Percentiles rank a stretch among this genome's conserved stretches.
Evolutionary conservation across 768 basidiomycete species (phyloP).

Genomic region (Thelephora aurantiotincta): DNA sequence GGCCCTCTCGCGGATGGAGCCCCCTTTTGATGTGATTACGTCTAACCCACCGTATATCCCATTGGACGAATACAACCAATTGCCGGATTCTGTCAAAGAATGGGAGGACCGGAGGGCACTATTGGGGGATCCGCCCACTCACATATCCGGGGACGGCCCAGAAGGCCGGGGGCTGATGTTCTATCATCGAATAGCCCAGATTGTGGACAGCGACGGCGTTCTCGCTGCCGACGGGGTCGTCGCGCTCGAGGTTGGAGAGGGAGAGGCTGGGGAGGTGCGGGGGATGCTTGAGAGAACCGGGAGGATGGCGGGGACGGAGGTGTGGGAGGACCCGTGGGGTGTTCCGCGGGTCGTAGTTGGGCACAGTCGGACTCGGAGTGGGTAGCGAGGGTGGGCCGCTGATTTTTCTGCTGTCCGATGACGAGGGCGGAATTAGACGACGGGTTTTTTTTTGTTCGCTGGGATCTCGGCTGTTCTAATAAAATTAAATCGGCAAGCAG

Average conservation of each 20-base stretch:
- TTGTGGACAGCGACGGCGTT: slow-evolving; percentile 38
- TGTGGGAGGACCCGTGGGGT: slow-evolving; percentile 77
- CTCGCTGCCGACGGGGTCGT: slow-evolving; percentile 39
- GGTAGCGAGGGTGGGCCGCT: neutral
- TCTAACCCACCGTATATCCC: slow-evolving; percentile 86
- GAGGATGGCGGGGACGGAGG: slow-evolving; percentile 33
- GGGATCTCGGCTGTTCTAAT: too few relatives aligned
- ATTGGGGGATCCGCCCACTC: slow-evolving; percentile 40
- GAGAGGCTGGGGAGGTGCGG: slow-evolving; percentile 52
- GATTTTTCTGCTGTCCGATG: too few relatives aligned
- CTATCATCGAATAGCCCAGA: slow-evolving; percentile 56
- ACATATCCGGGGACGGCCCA: slow-evolving; percentile 20
- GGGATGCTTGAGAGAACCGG: slow-evolving; percentile 38
- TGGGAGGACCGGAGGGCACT: slow-evolving; percentile 79
- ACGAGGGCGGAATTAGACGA: too few relatives aligned
- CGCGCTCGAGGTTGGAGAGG: slow-evolving; percentile 69
- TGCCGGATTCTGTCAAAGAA: slow-evolving; percentile 55
- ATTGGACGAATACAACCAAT: slow-evolving; percentile 38
- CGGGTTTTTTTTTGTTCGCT: too few relatives aligned
- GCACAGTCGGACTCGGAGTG: slow-evolving; percentile 2
- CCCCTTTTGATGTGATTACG: slow-evolving; percentile 65
- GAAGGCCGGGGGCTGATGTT: slow-evolving; percentile 41
- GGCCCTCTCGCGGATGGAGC: slow-evolving; percentile 9
- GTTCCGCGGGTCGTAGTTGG: slow-evolving; percentile 58
- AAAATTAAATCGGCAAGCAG: too few relatives aligned